Evolutionary conservation across 2,329 filamentous ascomycete species (phyloP).

Genomic region (Claviceps spartinae): DNA sequence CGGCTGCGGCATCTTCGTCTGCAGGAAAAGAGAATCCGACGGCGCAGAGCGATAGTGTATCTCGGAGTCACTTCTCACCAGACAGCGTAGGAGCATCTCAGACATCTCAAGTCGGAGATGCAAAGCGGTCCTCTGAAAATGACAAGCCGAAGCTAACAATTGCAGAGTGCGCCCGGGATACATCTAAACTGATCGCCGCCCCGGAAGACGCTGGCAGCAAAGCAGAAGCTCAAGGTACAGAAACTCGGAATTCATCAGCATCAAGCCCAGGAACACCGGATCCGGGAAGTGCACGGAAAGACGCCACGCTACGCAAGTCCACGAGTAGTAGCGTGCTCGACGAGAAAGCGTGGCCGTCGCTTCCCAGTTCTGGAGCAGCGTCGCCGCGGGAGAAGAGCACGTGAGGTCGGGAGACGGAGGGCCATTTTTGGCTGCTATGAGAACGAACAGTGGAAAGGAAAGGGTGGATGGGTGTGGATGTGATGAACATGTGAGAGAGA

Average conservation of each 20-base stretch:
- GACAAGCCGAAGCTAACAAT: background rate
- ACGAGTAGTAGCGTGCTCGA: background rate
- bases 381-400: background rate
- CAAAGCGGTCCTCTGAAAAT: no score
- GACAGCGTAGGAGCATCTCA: background rate
- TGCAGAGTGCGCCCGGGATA: background rate
- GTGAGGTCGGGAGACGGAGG: background rate
- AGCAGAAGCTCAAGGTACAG: background rate
- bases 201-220: background rate
- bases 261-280: no score
- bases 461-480: background rate
- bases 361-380: background rate
- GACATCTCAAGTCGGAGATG: background rate
- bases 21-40: background rate
- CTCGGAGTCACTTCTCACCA: background rate
- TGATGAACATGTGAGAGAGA: background rate
- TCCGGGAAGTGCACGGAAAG: background rate
- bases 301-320: background rate
- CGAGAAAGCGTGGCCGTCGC: conserved; percentile 3
- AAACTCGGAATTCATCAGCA: background rate
- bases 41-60: background rate
- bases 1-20: background rate
- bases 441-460: background rate
- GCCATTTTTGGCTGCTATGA: no score
- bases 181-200: background rate